A percentile compares a stretch with the other conserved stretches of the same genome.
Conservation (phyloP, 305 asterid species). For the Plantago rigida region DNA sequence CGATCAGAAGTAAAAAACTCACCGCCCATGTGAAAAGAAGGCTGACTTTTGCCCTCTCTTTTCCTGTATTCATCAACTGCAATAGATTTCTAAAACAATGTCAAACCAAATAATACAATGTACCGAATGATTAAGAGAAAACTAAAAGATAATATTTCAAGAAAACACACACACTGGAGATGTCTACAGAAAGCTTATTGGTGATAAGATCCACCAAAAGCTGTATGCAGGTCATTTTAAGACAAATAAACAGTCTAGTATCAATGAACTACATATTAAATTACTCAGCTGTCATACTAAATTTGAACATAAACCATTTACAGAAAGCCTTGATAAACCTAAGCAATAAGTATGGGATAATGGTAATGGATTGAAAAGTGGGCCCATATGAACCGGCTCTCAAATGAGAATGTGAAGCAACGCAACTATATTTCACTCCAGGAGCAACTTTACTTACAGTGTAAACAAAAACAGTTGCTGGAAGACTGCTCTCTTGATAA, state of each 20-base stretch:
- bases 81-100: conserved; percentile 25
- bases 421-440: neutral
- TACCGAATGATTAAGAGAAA: no score
- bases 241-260: neutral
- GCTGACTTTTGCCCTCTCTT: conserved; percentile 96
- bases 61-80: conserved; percentile 96
- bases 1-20: conserved; percentile 32
- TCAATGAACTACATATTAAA: neutral
- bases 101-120: conserved; percentile 21
- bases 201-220: neutral
- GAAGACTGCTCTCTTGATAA: conserved; percentile 97
- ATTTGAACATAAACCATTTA: no score
- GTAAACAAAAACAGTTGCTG: conserved; percentile 89
- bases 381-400: neutral
- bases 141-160: neutral
- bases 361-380: neutral
- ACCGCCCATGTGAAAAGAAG: conserved; percentile 97
- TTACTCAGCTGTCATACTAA: neutral
- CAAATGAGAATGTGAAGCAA: conserved; percentile 13
- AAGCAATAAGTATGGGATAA: neutral
- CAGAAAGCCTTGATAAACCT: neutral
- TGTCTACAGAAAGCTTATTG: neutral
- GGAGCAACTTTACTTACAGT: conserved; percentile 46
- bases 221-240: neutral
- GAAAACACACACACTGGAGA: neutral